These are phyloP conservation scores for Globisporangium cystogenes DNA, from an alignment of 352 stramenopile genomes.

Conservation along the genomic window DNA sequence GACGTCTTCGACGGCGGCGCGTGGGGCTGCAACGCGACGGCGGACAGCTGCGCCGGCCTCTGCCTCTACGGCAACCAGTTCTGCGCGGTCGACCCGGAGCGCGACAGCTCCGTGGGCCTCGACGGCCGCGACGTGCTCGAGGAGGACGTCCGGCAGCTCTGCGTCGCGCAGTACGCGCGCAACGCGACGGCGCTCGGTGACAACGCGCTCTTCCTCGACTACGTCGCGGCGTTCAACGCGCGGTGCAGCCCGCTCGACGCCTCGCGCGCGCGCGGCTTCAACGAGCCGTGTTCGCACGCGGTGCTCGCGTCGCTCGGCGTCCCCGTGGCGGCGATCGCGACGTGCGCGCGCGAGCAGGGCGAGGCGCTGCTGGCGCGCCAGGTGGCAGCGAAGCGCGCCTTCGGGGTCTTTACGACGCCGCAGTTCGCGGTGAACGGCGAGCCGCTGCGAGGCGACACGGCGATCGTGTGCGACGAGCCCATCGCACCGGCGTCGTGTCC, in stretches of 20 bases:
- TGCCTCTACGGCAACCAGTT: slow-evolving; percentile 19
- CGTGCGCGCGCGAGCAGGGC: slow-evolving; percentile 3
- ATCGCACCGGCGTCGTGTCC: neutral
- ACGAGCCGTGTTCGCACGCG: neutral
- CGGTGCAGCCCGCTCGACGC: slow-evolving; percentile 14
- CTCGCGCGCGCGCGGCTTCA: slow-evolving; percentile 7
- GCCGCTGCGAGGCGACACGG: slow-evolving; percentile 13
- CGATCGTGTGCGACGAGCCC: slow-evolving; percentile 2
- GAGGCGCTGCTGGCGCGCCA: slow-evolving; percentile 2
- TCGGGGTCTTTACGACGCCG: slow-evolving; percentile 20
- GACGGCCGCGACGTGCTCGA: slow-evolving; percentile 24
- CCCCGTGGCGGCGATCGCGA: neutral
- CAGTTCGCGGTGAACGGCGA: slow-evolving; percentile 22
- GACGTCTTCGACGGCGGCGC: slow-evolving; percentile 3
- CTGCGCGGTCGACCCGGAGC: slow-evolving; percentile 30
- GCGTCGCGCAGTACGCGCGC: slow-evolving; percentile 13
- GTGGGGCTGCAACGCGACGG: neutral
- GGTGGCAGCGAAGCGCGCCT: slow-evolving; percentile 11
- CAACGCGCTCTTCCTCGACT: slow-evolving; percentile 20
- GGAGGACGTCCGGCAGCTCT: slow-evolving; percentile 23
- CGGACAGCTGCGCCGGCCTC: slow-evolving; percentile 14
- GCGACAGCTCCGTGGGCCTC: slow-evolving; percentile 17
- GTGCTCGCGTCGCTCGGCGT: neutral
- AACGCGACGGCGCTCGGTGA: slow-evolving; percentile 6
- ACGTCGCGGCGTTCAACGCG: slow-evolving; percentile 16